Percentiles rank a stretch among this genome's conserved stretches.
These are phyloP conservation scores for Silene coronaria DNA, from an alignment of 179 eudicot species.

Conservation along the genomic window DNA sequence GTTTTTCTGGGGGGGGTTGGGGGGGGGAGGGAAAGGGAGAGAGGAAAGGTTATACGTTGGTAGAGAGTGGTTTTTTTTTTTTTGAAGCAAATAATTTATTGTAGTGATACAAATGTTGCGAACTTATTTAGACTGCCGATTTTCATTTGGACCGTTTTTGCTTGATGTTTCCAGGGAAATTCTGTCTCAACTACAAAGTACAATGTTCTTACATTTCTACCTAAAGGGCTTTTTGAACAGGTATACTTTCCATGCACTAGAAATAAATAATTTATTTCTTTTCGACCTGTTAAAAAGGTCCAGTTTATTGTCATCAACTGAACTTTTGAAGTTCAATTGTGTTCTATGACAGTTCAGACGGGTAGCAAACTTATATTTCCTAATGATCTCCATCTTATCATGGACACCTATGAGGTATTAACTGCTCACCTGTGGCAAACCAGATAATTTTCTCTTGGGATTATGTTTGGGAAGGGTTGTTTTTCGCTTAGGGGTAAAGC, in stretches of 20 bases:
- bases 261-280: conserved; percentile 1
- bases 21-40: no score
- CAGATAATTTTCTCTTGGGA: no score
- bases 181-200: conserved; percentile 96
- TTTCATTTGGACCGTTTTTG: conserved; percentile 10
- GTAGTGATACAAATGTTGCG: background rate
- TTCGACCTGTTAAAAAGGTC: background rate
- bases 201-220: conserved; percentile 76
- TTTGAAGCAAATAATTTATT: background rate
- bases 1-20: background rate
- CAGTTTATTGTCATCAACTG: conserved; percentile 10
- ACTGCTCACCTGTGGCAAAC: conserved; percentile 21
- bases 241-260: conserved; percentile 31
- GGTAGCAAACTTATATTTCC: conserved; percentile 97
- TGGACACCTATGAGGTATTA: conserved; percentile 87
- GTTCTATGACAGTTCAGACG: conserved; percentile 84
- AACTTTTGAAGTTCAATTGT: conserved; percentile 11
- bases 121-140: background rate
- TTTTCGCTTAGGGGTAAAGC: no score
- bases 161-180: conserved; percentile 63
- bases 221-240: conserved; percentile 99
- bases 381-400: conserved; percentile 84
- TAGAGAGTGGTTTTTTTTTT: background rate
- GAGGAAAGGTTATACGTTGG: background rate
- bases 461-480: no score